Evolutionary conservation across 2,329 filamentous ascomycete species (phyloP).

Genomic region (Penicillium vulpinum): DNA sequence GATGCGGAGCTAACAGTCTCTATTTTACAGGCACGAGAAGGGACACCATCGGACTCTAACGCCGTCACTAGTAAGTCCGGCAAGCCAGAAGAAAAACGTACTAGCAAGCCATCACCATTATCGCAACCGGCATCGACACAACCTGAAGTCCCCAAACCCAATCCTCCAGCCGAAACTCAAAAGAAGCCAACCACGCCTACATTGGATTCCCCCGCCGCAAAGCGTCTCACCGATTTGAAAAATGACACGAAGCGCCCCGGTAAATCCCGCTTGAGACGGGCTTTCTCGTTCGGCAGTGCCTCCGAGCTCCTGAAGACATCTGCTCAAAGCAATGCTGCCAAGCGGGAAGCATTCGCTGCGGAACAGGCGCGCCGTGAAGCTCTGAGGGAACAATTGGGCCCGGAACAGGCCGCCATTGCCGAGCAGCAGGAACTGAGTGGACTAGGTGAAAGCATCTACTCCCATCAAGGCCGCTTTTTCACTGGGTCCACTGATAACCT

Average conservation of each 20-base stretch:
- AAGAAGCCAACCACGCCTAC: conserved; percentile 36
- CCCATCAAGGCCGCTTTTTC: conserved; percentile 79
- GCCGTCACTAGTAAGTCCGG: conserved; percentile 33
- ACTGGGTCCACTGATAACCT: conserved; percentile 91
- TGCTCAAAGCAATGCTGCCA: conserved; percentile 58
- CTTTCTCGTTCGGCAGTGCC: conserved; percentile 95
- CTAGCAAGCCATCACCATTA: conserved; percentile 68
- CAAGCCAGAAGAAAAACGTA: conserved; percentile 69
- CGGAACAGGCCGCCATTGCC: conserved; percentile 88
- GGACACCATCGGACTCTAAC: conserved; percentile 20
- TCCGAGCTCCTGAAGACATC: conserved; percentile 81
- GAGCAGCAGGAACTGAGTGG: conserved; percentile 89
- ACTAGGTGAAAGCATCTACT: conserved; percentile 91
- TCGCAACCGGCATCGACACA: conserved; percentile 65
- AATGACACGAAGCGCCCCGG: conserved; percentile 75
- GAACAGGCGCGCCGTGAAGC: conserved; percentile 66
- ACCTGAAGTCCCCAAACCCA: conserved; percentile 27
- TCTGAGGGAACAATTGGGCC: conserved; percentile 69
- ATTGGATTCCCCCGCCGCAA: conserved; percentile 68
- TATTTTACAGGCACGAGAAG: conserved; percentile 25
- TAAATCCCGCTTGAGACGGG: conserved; percentile 82
- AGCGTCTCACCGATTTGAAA: conserved; percentile 83
- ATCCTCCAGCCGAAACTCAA: conserved; percentile 21
- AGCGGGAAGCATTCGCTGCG: conserved; percentile 47
- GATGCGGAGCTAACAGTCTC: not conserved